Evolutionary conservation across 2,329 filamentous ascomycete species (phyloP), one percentile per base, ranked within the genome.

Genomic region (Westerdykella aurantiaca): DNA sequence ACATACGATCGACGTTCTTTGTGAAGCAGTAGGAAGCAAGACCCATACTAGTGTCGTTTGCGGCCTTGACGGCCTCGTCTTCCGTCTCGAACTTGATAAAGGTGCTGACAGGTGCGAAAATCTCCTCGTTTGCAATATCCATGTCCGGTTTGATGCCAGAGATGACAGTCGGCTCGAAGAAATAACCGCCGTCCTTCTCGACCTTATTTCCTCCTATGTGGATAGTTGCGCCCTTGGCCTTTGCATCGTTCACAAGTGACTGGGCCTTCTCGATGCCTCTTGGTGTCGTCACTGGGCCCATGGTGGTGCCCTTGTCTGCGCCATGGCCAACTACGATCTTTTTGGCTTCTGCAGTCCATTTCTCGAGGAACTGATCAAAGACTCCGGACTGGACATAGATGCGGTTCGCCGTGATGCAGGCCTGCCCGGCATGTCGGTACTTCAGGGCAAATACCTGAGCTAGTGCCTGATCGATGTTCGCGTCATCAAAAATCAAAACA

Each of bases 101-200:
- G 0, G 81, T 81, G 18, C 76, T 72, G 29, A 86, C 73, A 0
- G 82, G 82, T 0, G 79, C 81, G 53, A 86, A 86, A 0, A 76
- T 79, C 65, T 86, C 82, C 53, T 86, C 82, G 1, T 70, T 67
- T 2, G 69, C 59, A 43, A 75, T 70, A 48, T 72, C 60, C 80
- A 85, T 84, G 2, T 80, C 72, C 9, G 71, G 66, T 6, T 72
- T 80, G 49, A 81, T 78, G 4, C 76, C 75, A 0, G 74, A 74
- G 34, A 86, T 74, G 43, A 86, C 77, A 0, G 82, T 86, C 1
- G 81, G 82, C 58, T 83, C 73, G 64, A 86, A 85, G 71, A 85
- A 88, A 65, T 83, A 86, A 4, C 82, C 81, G 0, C 70, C 67
- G 7, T 70, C 58, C 35, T 59, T 60, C 2, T 75, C 72, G 1